Evolutionary conservation across 1,139 yeast genomes (phyloP).

Genomic region (Lodderomyces beijingensis): DNA sequence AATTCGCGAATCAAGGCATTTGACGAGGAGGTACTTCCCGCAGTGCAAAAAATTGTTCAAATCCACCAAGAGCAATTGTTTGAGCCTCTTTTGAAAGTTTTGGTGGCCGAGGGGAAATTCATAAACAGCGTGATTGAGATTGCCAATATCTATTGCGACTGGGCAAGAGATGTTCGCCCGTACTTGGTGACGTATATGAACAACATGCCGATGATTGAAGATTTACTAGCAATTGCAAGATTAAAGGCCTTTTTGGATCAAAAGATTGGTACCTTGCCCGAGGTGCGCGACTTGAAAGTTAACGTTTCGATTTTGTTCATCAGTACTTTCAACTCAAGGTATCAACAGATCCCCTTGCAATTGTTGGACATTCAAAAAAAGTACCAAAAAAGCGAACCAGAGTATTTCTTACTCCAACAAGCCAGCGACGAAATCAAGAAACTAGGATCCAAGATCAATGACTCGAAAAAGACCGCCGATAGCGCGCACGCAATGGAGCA

Average conservation of each 20-base stretch:
- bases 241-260: slow-evolving; percentile 53
- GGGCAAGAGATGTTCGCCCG: slow-evolving; percentile 48
- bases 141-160: slow-evolving; percentile 59
- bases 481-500: slow-evolving; percentile 47
- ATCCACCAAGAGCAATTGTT: slow-evolving; percentile 55
- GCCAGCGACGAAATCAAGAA: slow-evolving; percentile 45
- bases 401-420: slow-evolving; percentile 47
- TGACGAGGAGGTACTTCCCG: slow-evolving; percentile 54
- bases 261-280: slow-evolving; percentile 34
- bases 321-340: slow-evolving; percentile 72
- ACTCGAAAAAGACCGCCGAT: slow-evolving; percentile 52
- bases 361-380: slow-evolving; percentile 55
- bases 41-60: slow-evolving; percentile 58
- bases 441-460: slow-evolving; percentile 39
- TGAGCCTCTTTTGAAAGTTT: slow-evolving; percentile 43
- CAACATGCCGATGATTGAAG: slow-evolving; percentile 31
- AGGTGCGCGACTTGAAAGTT: slow-evolving; percentile 44
- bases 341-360: slow-evolving; percentile 68
- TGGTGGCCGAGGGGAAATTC: slow-evolving; percentile 55
- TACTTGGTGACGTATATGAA: slow-evolving; percentile 60
- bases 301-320: slow-evolving; percentile 60
- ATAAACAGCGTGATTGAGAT: slow-evolving; percentile 49
- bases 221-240: slow-evolving; percentile 35
- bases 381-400: slow-evolving; percentile 46
- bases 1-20: slow-evolving; percentile 29